Percentiles rank a stretch among this genome's conserved stretches.
Evolutionary conservation across 805 yeast species (phyloP).

Genomic region (Kodamaea sagamina): DNA sequence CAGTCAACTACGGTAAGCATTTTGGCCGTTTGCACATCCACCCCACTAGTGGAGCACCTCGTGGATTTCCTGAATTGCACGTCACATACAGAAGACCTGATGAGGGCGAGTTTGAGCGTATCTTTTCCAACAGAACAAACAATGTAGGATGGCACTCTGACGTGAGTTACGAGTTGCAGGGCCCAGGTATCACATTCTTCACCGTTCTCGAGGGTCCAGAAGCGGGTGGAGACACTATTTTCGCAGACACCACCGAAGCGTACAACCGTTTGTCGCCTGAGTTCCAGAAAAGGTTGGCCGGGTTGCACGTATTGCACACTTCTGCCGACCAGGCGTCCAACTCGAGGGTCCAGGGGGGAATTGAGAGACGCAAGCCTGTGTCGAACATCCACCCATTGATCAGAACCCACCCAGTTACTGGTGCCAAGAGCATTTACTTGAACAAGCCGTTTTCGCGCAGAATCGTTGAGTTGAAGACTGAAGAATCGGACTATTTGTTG

Average conservation of each 20-base stretch:
- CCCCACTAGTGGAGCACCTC: conserved; percentile 73
- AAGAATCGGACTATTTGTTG: conserved; percentile 34
- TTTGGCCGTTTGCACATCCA: conserved; percentile 75
- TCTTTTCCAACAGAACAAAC: conserved; percentile 30
- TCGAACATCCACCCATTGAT: conserved; percentile 38
- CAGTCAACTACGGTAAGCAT: conserved; percentile 56
- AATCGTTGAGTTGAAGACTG: conserved; percentile 37
- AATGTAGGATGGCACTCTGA: conserved; percentile 42
- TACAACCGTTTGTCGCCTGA: conserved; percentile 39
- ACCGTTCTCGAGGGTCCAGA: conserved; percentile 39
- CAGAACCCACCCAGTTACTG: conserved; percentile 38
- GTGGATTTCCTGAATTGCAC: conserved; percentile 37
- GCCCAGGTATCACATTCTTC: conserved; percentile 37
- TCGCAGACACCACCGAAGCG: conserved; percentile 41
- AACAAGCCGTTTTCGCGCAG: conserved; percentile 37
- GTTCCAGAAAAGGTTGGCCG: conserved; percentile 32
- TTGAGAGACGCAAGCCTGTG: conserved; percentile 35
- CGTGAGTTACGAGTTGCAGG: conserved; percentile 38
- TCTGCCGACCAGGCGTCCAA: conserved; percentile 34
- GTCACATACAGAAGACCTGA: conserved; percentile 36
- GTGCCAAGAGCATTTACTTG: conserved; percentile 32
- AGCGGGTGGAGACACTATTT: conserved; percentile 41
- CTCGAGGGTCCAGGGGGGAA: conserved; percentile 32
- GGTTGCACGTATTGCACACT: conserved; percentile 38
- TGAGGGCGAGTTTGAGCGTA: conserved; percentile 29